These are phyloP conservation scores for Tetrapyrgos nigripes DNA, from an alignment of 1,284 basidiomycete species.

Conservation along the genomic window DNA sequence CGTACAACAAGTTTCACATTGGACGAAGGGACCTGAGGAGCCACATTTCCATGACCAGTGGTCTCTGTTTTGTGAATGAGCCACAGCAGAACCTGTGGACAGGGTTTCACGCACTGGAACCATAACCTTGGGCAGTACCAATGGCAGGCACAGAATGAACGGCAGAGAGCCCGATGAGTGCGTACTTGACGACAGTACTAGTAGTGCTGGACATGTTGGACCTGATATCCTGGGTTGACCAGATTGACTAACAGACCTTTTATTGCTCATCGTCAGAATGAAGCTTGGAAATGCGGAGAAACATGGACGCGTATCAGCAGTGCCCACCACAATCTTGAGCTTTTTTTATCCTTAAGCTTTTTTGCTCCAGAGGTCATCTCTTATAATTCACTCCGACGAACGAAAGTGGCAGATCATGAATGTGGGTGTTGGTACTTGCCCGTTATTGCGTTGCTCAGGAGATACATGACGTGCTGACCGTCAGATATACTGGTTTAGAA, in stretches of 20 bases:
- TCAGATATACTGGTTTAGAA: too few relatives aligned
- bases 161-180: background rate
- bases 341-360: too few relatives aligned
- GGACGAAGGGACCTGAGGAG: slow-evolving; percentile 34
- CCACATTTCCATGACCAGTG: slow-evolving; percentile 38
- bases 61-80: slow-evolving; percentile 22
- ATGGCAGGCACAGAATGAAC: slow-evolving; percentile 1
- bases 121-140: slow-evolving; percentile 2
- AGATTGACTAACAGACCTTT: background rate
- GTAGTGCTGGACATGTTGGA: background rate
- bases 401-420: too few relatives aligned
- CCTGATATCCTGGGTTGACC: too few relatives aligned
- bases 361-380: too few relatives aligned
- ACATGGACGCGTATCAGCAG: too few relatives aligned
- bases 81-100: background rate
- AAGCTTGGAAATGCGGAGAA: background rate
- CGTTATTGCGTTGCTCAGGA: too few relatives aligned
- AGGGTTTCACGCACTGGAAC: background rate
- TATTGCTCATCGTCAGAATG: background rate
- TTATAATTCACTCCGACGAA: too few relatives aligned
- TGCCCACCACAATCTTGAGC: too few relatives aligned
- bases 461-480: too few relatives aligned
- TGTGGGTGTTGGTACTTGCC: too few relatives aligned
- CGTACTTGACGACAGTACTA: background rate
- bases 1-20: background rate